A percentile compares a stretch with the other conserved stretches of the same genome.
Conservation (phyloP, 768 basidiomycete genomes). For the Calocybe indica region DNA sequence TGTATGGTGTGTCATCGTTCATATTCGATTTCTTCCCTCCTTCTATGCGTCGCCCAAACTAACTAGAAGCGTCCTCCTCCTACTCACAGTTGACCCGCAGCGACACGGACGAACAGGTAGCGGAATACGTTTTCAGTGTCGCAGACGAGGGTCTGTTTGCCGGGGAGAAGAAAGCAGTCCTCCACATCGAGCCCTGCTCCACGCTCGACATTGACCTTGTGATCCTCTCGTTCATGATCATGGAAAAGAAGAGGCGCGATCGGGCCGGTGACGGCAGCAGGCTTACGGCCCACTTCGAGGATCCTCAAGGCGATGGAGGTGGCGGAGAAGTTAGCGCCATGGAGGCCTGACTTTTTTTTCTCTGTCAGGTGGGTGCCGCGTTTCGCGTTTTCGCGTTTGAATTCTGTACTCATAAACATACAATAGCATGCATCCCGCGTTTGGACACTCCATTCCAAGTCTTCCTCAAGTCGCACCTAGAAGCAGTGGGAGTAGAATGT, state of each 20-base stretch:
- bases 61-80: background rate
- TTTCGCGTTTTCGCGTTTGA: background rate
- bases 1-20: conserved; percentile 28
- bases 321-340: conserved; percentile 13
- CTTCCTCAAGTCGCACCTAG: background rate
- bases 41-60: background rate
- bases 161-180: conserved; percentile 38
- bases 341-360: no score
- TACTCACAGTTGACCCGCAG: conserved; percentile 29
- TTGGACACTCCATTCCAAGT: background rate
- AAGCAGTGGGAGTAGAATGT: conserved; percentile 9
- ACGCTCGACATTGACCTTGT: conserved; percentile 44
- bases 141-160: conserved; percentile 41
- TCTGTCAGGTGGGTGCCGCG: background rate
- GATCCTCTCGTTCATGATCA: conserved; percentile 47
- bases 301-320: conserved; percentile 33
- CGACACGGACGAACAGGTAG: conserved; percentile 34
- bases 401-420: no score
- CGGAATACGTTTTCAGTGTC: conserved; percentile 26
- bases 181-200: conserved; percentile 40
- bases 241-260: conserved; percentile 49
- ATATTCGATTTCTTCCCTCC: background rate
- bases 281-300: conserved; percentile 24
- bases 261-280: conserved; percentile 23
- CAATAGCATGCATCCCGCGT: background rate